A percentile compares a stretch with the other conserved stretches of the same genome.
phyloP scores from a whole-genome alignment of 306 rosid genomes.

The Quercus berberidifolia region DNA sequence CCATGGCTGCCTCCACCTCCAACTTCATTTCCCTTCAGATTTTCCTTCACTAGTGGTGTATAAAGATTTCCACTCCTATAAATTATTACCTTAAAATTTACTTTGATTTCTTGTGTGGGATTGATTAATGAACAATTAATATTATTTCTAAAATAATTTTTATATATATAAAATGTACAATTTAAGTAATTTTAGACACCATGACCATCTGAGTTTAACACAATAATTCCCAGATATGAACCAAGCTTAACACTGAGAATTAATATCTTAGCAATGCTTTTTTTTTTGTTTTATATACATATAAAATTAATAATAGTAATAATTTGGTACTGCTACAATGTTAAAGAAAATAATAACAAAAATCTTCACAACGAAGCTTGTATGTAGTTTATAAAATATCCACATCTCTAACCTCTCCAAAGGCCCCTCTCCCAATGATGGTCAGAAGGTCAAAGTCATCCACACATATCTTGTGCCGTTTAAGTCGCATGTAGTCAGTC shows the following conservation, averaged over 20 bases:
- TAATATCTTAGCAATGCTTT: too few relatives aligned
- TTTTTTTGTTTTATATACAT: too few relatives aligned
- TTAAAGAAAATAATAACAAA: not conserved
- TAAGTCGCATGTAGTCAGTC: conserved; percentile 75
- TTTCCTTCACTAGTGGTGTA: not conserved
- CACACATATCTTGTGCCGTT: conserved; percentile 87
- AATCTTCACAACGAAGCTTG: not conserved
- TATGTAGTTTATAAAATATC: conserved; percentile 8
- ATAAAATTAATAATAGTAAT: too few relatives aligned
- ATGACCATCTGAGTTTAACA: not conserved
- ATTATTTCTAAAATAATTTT: not conserved
- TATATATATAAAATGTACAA: not conserved
- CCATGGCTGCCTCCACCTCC: not conserved
- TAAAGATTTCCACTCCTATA: not conserved
- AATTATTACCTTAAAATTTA: not conserved
- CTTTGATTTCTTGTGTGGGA: not conserved
- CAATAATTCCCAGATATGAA: not conserved
- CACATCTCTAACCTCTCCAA: conserved; percentile 73
- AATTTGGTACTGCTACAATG: not conserved
- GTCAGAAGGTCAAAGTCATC: conserved; percentile 83
- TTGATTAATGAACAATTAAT: not conserved
- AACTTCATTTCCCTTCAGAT: not conserved
- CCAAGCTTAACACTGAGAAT: not conserved
- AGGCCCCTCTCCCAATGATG: conserved; percentile 96
- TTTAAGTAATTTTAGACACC: not conserved